phyloP scores from a whole-genome alignment of 2,329 filamentous ascomycete genomes.

The Fusarium sublunatum region DNA sequence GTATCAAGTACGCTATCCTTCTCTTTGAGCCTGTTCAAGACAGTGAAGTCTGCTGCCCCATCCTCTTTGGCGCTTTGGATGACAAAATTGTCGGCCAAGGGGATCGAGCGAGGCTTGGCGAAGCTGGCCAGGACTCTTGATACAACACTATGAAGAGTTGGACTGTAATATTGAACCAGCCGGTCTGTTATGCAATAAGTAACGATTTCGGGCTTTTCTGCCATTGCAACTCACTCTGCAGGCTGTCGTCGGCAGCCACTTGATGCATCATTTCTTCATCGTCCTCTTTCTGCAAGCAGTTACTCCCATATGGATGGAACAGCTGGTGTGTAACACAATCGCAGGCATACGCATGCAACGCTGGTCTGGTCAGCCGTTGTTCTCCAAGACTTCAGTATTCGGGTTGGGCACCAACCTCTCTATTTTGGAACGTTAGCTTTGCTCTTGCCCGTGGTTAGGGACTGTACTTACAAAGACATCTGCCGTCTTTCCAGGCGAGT shows the following conservation, averaged over 20 bases:
- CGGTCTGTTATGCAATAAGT: conserved; percentile 60
- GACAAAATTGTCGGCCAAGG: conserved; percentile 69
- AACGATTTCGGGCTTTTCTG: not conserved
- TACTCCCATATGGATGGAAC: conserved; percentile 73
- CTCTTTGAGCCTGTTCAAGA: conserved; percentile 68
- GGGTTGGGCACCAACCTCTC: conserved; percentile 46
- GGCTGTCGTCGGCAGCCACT: conserved; percentile 73
- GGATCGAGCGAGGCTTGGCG: conserved; percentile 66
- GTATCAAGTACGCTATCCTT: conserved; percentile 60
- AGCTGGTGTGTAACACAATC: conserved; percentile 76
- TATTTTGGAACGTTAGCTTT: conserved; percentile 31
- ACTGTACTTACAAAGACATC: conserved; percentile 68
- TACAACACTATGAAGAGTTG: conserved; percentile 61
- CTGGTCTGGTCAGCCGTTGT: conserved; percentile 41
- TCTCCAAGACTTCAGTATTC: not conserved
- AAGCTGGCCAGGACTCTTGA: conserved; percentile 60
- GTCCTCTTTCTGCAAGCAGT: conserved; percentile 65
- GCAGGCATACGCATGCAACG: conserved; percentile 74
- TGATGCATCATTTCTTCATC: conserved; percentile 76
- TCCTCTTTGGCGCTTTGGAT: conserved; percentile 60
- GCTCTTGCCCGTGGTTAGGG: no score
- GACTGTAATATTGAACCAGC: conserved; percentile 68
- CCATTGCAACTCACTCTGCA: conserved; percentile 65
- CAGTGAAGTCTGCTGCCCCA: conserved; percentile 64
- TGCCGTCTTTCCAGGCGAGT: conserved; percentile 57